Evolutionary conservation across 2,329 filamentous ascomycete species (phyloP).

Genomic region (Spiromastix sp.): DNA sequence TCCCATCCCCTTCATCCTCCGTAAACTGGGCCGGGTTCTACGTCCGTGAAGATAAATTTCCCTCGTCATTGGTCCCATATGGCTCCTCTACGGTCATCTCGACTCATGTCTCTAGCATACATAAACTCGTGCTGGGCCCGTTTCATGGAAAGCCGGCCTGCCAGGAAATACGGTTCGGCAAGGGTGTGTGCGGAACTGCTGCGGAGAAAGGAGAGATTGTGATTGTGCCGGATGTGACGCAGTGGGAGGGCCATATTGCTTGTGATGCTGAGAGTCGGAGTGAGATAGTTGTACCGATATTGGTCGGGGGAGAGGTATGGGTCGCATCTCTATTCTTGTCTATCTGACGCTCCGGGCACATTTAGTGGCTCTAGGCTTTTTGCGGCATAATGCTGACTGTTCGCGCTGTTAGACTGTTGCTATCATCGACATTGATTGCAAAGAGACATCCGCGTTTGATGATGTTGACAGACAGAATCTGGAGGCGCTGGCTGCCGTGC

Average conservation of each 20-base stretch:
- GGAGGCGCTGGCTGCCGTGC: constrained; percentile 30
- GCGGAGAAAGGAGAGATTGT: constrained; percentile 29
- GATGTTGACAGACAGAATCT: constrained; percentile 33
- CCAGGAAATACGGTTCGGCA: constrained; percentile 36
- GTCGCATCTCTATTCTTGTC: constrained; percentile 2
- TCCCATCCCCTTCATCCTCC: constrained; percentile 31
- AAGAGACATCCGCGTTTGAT: constrained; percentile 33
- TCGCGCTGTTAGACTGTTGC: constrained; percentile 30
- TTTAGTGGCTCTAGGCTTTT: neutral
- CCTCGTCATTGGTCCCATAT: constrained; percentile 17
- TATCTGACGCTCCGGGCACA: neutral
- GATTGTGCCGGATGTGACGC: constrained; percentile 33
- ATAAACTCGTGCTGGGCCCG: constrained; percentile 33
- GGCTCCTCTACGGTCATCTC: constrained; percentile 9
- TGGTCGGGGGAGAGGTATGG: constrained; percentile 30
- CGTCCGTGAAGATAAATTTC: constrained; percentile 34
- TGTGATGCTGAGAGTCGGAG: constrained; percentile 39
- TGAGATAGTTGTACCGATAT: constrained; percentile 40
- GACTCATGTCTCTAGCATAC: constrained; percentile 10
- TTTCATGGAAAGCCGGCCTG: constrained; percentile 41
- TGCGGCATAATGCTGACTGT: constrained; percentile 1
- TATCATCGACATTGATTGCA: constrained; percentile 40
- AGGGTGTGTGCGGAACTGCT: constrained; percentile 38
- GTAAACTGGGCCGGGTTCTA: constrained; percentile 43
- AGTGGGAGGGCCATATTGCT: constrained; percentile 40